Conservation (phyloP, 202 grass and related monocot species). For the Elaeis oleifera region DNA sequence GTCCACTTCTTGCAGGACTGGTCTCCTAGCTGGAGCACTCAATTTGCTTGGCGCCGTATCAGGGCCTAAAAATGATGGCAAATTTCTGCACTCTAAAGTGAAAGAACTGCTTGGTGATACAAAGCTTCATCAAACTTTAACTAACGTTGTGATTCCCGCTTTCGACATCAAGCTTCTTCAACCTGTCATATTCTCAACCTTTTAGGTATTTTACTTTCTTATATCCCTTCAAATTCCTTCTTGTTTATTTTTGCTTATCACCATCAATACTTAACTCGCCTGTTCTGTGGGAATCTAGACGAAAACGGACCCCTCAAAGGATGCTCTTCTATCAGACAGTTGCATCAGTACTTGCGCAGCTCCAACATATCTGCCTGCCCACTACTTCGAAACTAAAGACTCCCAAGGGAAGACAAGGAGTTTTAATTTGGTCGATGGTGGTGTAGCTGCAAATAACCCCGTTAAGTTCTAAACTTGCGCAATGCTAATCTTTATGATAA, state of each 20-base stretch:
- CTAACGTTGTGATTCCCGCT: conserved; percentile 7
- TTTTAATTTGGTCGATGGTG: conserved; percentile 8
- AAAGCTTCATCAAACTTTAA: background rate
- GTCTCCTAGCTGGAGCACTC: background rate
- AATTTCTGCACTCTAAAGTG: conserved; percentile 3
- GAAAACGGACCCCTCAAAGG: background rate
- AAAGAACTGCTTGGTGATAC: background rate
- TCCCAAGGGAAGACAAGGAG: background rate
- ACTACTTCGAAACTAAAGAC: conserved; percentile 1
- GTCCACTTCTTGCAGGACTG: background rate
- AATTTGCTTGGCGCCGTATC: background rate
- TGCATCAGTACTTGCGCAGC: conserved; percentile 17
- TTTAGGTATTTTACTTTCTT: background rate
- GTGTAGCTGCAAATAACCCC: conserved; percentile 8
- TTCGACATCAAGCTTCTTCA: conserved; percentile 16
- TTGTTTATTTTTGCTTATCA: too few relatives aligned
- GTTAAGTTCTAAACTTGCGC: background rate
- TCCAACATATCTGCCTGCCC: background rate
- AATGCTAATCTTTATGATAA: too few relatives aligned
- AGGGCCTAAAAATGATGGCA: conserved; percentile 11
- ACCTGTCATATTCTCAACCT: conserved; percentile 6
- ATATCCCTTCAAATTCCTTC: too few relatives aligned
- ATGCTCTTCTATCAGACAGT: conserved; percentile 13
- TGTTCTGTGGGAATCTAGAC: background rate
- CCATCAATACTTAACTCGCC: too few relatives aligned